Conservation (phyloP, 768 basidiomycete species). For the Boletellus sp. region DNA sequence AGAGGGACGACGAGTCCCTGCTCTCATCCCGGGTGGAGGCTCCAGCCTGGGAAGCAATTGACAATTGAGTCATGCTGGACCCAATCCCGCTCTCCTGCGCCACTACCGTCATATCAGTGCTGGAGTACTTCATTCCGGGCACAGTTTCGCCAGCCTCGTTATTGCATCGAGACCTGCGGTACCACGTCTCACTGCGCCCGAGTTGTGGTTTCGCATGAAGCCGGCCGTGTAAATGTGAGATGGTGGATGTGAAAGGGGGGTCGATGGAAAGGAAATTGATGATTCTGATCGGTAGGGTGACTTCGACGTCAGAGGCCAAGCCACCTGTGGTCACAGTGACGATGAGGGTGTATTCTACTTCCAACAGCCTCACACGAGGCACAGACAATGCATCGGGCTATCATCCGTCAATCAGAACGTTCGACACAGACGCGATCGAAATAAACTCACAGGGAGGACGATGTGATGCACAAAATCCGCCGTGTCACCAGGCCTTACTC, state of each 20-base stretch:
- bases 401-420: constrained; percentile 4
- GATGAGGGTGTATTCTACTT: constrained; percentile 70
- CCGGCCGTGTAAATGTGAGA: constrained; percentile 18
- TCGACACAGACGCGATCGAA: not conserved
- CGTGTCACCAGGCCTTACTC: constrained; percentile 60
- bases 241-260: constrained; percentile 52
- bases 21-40: constrained; percentile 8
- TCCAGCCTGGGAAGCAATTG: constrained; percentile 6
- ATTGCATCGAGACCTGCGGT: constrained; percentile 26
- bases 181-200: constrained; percentile 27
- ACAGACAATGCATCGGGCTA: constrained; percentile 73
- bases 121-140: constrained; percentile 33
- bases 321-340: constrained; percentile 60
- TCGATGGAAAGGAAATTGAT: constrained; percentile 86
- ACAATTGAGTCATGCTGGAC: constrained; percentile 2
- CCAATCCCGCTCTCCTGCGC: constrained; percentile 17
- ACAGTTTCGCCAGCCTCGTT: constrained; percentile 22
- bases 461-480: constrained; percentile 67
- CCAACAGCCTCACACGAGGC: constrained; percentile 62
- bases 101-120: constrained; percentile 25
- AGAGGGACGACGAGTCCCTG: constrained; percentile 22
- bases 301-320: constrained; percentile 59
- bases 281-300: constrained; percentile 70
- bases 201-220: constrained; percentile 24
- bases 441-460: constrained; percentile 62